A percentile compares a stretch with the other conserved stretches of the same genome.
These are phyloP conservation scores for Solanum phureja DNA, from an alignment of 257 asterid genomes.

Conservation along the genomic window DNA sequence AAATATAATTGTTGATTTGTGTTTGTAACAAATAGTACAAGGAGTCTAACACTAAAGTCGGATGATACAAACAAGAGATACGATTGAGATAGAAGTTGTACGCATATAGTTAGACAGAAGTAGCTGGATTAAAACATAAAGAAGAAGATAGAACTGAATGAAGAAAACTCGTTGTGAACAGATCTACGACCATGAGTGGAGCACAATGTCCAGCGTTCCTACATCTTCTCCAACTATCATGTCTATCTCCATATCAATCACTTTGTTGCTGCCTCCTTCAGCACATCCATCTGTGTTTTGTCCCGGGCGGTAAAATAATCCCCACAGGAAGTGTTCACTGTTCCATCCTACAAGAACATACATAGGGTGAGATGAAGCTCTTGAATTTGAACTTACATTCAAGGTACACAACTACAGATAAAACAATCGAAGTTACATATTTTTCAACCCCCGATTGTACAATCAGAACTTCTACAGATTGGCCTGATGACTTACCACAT, in stretches of 20 bases:
- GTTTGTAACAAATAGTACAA: not conserved
- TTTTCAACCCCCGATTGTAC: not conserved
- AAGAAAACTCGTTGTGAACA: not conserved
- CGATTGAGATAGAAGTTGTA: not conserved
- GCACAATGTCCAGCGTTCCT: not conserved
- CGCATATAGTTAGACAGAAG: not conserved
- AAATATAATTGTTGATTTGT: no score
- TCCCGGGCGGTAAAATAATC: not conserved
- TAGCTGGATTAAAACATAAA: rapidly evolving
- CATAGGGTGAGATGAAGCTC: no score
- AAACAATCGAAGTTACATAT: no score
- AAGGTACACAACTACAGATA: no score
- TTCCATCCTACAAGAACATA: not conserved
- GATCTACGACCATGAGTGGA: not conserved
- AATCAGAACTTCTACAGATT: not conserved
- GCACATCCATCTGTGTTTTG: not conserved
- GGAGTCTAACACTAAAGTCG: not conserved
- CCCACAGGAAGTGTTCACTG: no score
- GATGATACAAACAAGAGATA: not conserved
- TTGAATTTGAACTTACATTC: no score
- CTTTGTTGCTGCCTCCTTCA: not conserved
- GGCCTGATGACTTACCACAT: not conserved
- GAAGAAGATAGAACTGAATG: not conserved
- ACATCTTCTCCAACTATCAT: not conserved
- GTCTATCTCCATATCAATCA: not conserved